Evolutionary conservation across 371 early-diverging fungal genomes (phyloP), one percentile per base, ranked within the genome.

Genomic region (Rozella allomycis): DNA sequence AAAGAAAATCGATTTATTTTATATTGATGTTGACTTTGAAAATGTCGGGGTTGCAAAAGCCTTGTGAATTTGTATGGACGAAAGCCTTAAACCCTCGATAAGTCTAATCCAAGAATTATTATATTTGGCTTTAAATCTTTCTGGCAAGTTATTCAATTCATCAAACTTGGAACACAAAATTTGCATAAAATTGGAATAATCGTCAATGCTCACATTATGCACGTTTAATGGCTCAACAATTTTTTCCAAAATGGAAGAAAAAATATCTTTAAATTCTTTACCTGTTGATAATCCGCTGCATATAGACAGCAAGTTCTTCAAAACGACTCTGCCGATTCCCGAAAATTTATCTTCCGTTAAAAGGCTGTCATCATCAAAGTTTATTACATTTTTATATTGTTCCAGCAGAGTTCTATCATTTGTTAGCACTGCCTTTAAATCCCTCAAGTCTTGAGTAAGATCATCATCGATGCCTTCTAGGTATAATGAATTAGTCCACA

Each of bases 241-340:
- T 35, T 60, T 62, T 21, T 69, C 69, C 5, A 57, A 37, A 9
- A 70, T 25, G 10, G 45, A 49, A 1, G 40, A 34, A 35, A 67
- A 64, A 7, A 70, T 41, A 26, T 63, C 63, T n/a, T 64, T 49
- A 3, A 59, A 40, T 23, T 68, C 70, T 27, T 60, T 58, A 28
- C 46, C 39, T 25, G 55, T 51, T 3, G 51, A 39, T 12, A 67
- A 47, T 23, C 52, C 46, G 18, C 54, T 30, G 0, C 69, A 67
- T 12, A 70, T 34, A 16, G 45, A 35, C 18, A 70, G 37, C 34
- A 63, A 45, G 31, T 55, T 59, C 9, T 54, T 41, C 9, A 70
- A 26, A 13, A 54, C 6, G 11, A 37, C 25, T 27, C 48, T 54
- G 31, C 47, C 40, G 36, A 50, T 23, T 40, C 34, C 35, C 43